These are phyloP conservation scores for Beauveria sp. DNA, from an alignment of 2,329 filamentous ascomycete genomes.

Conservation along the genomic window DNA sequence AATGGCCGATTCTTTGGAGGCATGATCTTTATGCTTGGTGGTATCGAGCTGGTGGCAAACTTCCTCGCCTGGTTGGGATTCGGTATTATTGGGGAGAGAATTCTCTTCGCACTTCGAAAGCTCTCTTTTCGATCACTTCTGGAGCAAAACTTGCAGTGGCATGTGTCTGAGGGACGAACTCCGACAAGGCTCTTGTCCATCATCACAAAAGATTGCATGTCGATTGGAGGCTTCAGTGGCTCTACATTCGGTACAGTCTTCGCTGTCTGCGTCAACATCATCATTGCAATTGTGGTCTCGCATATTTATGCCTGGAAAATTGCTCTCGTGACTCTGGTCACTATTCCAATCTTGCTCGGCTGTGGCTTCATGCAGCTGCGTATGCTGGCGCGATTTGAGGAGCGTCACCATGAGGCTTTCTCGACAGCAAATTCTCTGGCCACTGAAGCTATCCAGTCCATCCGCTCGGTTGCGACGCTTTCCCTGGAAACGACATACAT, in stretches of 20 bases:
- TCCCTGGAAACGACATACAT: constrained; percentile 23
- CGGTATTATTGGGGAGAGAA: constrained; percentile 47
- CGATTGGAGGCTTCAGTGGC: constrained; percentile 47
- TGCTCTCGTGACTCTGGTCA: constrained; percentile 45
- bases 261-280: constrained; percentile 45
- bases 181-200: constrained; percentile 42
- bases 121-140: constrained; percentile 49
- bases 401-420: constrained; percentile 40
- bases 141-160: constrained; percentile 52
- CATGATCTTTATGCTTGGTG: constrained; percentile 53
- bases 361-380: constrained; percentile 47
- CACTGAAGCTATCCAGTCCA: constrained; percentile 40
- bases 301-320: constrained; percentile 53
- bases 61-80: constrained; percentile 49
- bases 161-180: constrained; percentile 37
- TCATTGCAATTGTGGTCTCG: constrained; percentile 45
- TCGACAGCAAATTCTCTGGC: constrained; percentile 39
- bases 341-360: constrained; percentile 45
- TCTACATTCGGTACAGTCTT: constrained; percentile 47
- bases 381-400: constrained; percentile 39
- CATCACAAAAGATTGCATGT: constrained; percentile 48
- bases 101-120: constrained; percentile 48
- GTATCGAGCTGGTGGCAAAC: constrained; percentile 53
- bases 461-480: constrained; percentile 34
- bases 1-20: constrained; percentile 46